phyloP scores from a whole-genome alignment of 2,329 filamentous ascomycete genomes.

The Mycosphaerelloides madeirae region DNA sequence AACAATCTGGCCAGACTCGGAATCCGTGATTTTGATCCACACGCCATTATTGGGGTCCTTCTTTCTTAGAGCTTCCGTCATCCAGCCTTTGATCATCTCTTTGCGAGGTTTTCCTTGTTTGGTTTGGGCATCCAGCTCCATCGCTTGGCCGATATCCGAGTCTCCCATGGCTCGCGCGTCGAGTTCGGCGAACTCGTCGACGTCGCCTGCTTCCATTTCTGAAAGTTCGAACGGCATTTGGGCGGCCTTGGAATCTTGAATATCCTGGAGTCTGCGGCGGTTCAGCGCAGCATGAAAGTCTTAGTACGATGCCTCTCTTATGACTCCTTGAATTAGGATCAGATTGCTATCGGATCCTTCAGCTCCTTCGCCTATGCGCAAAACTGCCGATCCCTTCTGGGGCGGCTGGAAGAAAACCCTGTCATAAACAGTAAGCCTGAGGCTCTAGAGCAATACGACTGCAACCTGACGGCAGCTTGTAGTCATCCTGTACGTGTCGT shows the following conservation, averaged over 20 bases:
- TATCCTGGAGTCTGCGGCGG: too few relatives aligned
- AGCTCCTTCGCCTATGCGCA: too few relatives aligned
- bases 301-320: too few relatives aligned
- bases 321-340: conserved; percentile 3
- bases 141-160: conserved; percentile 16
- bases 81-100: conserved; percentile 15
- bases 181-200: conserved; percentile 19
- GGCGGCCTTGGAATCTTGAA: not conserved
- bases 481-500: too few relatives aligned
- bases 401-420: too few relatives aligned
- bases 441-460: too few relatives aligned
- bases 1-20: conserved; percentile 17
- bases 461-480: too few relatives aligned
- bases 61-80: conserved; percentile 1
- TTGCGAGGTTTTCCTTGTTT: conserved; percentile 8
- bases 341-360: conserved; percentile 2
- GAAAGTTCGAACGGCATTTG: conserved; percentile 22
- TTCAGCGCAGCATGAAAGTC: too few relatives aligned
- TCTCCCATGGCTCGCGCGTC: conserved; percentile 19
- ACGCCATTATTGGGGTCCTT: conserved; percentile 9
- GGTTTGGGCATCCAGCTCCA: conserved; percentile 8
- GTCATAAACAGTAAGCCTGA: too few relatives aligned
- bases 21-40: conserved; percentile 21
- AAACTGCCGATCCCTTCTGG: too few relatives aligned
- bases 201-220: conserved; percentile 19